phyloP scores from a whole-genome alignment of 495 filamentous ascomycete species.

The Hapsidospora chrysogenum region DNA sequence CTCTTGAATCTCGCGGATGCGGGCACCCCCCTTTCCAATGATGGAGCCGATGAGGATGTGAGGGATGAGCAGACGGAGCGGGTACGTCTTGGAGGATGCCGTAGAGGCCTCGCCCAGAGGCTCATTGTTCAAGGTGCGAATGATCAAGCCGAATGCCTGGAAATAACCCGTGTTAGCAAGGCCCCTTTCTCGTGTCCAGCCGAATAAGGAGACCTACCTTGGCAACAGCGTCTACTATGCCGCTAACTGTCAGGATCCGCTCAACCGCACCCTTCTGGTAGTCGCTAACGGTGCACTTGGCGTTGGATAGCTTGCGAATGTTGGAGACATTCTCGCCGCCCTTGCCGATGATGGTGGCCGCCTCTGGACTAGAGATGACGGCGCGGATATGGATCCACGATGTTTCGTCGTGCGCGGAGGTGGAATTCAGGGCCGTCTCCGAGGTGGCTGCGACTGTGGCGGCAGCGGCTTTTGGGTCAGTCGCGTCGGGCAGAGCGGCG shows the following conservation, averaged over 20 bases:
- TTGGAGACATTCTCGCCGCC: conserved; percentile 85
- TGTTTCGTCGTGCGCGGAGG: conserved; percentile 57
- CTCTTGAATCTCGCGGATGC: conserved; percentile 97
- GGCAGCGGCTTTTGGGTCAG: conserved; percentile 20
- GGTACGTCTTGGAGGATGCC: conserved; percentile 90
- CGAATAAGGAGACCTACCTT: conserved; percentile 49
- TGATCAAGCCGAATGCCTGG: conserved; percentile 96
- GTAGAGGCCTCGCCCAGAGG: conserved; percentile 71
- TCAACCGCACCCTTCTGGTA: conserved; percentile 93
- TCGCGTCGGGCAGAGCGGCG: conserved; percentile 61
- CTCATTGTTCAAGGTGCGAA: conserved; percentile 95
- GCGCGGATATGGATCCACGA: conserved; percentile 93
- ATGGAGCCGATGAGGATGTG: conserved; percentile 97
- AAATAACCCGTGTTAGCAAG: no score
- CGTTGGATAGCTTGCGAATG: conserved; percentile 75
- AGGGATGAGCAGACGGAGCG: conserved; percentile 84
- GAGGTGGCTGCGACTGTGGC: conserved; percentile 28
- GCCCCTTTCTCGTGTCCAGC: no score
- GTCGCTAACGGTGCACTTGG: conserved; percentile 97
- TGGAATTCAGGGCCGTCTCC: conserved; percentile 19
- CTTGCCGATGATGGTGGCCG: conserved; percentile 84
- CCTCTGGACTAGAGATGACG: conserved; percentile 90
- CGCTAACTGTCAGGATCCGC: conserved; percentile 91
- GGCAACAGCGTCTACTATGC: conserved; percentile 84
- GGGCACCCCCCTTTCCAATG: conserved; percentile 87